Evolutionary conservation across 2,329 filamentous ascomycete genomes (phyloP), one percentile per base, ranked within the genome.

Genomic region (Hypoxylon rubiginosum): DNA sequence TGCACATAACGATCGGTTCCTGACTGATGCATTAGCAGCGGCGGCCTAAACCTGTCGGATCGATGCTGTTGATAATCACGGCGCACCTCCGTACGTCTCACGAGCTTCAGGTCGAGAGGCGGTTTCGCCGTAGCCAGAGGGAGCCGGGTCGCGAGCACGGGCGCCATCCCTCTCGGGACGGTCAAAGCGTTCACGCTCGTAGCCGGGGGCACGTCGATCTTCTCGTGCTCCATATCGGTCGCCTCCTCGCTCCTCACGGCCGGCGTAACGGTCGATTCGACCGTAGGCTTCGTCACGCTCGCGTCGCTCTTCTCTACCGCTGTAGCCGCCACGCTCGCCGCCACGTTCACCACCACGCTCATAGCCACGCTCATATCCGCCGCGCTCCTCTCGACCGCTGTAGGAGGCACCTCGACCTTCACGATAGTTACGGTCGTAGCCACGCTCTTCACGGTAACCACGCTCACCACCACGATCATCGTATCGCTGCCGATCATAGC

Each of bases 221-320:
- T 71, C 70, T 56, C 73, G 74, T 54, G 71, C 32, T 45, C 61
- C 70, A 49, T 75, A 76, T 28, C 73, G 71, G 15, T 75, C 73
- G 67, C 43, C 21, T 15, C 34, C 34, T 28, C 74, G 72, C 19
- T 74, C 71, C n/a, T 76, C 74, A 58, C 69, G 68, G 30, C 72
- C 72, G 34, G 67, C 73, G 54, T 75, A 75, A 52, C 73, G 74
- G 58, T 76, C 74, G 52, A 75, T 70, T 48, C 74, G 74, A 28
- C 72, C 65, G 36, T 74, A 74, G 43, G 66, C 56, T 4, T 71
- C 71, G 50, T 75, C 75, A 60, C 76, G 80, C 34, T 85, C 83
- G 34, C 86, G 83, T 62, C 83, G 82, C 56, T 88, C 84, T 52
- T 85, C 85, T 63, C 76, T 72, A 54, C 83, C 81, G 13, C 85